These are phyloP conservation scores for Annulohypoxylon nitens DNA, from an alignment of 495 filamentous ascomycete species.

Conservation along the genomic window DNA sequence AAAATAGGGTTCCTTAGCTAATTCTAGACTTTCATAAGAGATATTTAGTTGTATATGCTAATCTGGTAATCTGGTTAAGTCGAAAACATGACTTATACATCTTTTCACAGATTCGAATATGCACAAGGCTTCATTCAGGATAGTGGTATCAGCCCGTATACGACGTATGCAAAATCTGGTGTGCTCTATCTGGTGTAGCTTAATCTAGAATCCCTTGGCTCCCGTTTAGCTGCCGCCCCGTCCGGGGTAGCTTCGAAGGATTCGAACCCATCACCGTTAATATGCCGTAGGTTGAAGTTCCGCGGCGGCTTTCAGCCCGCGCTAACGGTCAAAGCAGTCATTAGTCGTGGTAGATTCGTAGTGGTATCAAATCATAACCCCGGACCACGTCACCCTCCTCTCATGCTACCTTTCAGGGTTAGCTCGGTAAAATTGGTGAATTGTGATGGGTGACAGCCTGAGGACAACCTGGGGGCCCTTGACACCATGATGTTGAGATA, in stretches of 20 bases:
- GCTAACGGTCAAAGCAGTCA: neutral
- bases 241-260: constrained; percentile 44
- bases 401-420: constrained; percentile 17
- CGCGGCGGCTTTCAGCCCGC: constrained; percentile 4
- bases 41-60: neutral
- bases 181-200: constrained; percentile 2
- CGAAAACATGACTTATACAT: neutral
- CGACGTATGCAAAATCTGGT: constrained; percentile 8
- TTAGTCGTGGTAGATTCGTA: constrained; percentile 57
- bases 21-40: neutral
- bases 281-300: constrained; percentile 24
- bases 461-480: constrained; percentile 22
- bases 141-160: constrained; percentile 16
- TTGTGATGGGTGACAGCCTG: constrained; percentile 20
- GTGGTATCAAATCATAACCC: constrained; percentile 64
- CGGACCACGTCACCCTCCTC: constrained; percentile 26
- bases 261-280: constrained; percentile 35
- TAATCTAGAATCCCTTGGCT: constrained; percentile 18
- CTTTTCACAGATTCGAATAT: neutral
- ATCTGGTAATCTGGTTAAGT: neutral
- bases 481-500: constrained; percentile 5
- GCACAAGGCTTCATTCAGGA: constrained; percentile 27
- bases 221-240: constrained; percentile 26
- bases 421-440: constrained; percentile 1
- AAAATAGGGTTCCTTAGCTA: constrained; percentile 12